Conservation (phyloP, 495 filamentous ascomycete species). For the Hypoxylon trugodes region DNA sequence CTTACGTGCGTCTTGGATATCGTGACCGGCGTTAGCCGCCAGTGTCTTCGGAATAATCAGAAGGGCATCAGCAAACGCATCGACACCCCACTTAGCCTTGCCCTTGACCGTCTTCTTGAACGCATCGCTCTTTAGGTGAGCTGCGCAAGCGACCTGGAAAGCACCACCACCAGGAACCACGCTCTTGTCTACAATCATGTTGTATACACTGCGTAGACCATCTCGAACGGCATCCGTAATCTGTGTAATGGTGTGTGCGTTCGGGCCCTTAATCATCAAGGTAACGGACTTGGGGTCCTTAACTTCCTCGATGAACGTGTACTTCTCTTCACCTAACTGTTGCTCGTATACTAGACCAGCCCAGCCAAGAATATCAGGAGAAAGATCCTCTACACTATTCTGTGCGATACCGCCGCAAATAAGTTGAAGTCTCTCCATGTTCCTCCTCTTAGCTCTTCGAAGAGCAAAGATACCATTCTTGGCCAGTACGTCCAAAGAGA, state of each 20-base stretch:
- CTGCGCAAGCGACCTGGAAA: conserved; percentile 93
- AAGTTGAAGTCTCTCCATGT: conserved; percentile 97
- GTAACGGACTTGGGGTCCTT: conserved; percentile 99
- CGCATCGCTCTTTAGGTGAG: conserved; percentile 82
- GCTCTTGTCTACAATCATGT: conserved; percentile 96
- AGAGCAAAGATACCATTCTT: conserved; percentile 98
- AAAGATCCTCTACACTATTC: conserved; percentile 95
- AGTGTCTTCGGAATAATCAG: conserved; percentile 96
- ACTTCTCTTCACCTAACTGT: conserved; percentile 98
- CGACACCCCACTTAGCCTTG: conserved; percentile 94
- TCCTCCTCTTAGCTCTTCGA: conserved; percentile 92
- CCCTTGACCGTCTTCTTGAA: conserved; percentile 92
- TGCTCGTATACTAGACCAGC: conserved; percentile 97
- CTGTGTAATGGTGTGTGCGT: conserved; percentile 93
- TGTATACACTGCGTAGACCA: conserved; percentile 93
- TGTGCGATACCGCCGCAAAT: conserved; percentile 90
- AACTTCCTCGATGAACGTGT: conserved; percentile 97
- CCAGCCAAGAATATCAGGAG: conserved; percentile 91
- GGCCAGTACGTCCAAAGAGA: conserved; percentile 92
- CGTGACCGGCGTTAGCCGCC: conserved; percentile 93
- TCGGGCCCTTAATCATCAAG: conserved; percentile 96
- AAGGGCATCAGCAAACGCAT: conserved; percentile 92
- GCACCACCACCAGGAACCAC: conserved; percentile 95
- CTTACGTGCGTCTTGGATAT: conserved; percentile 92
- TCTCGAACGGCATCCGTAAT: conserved; percentile 98